Conservation (phyloP, 2,329 filamentous ascomycete species). For the Aspergillus latus region DNA sequence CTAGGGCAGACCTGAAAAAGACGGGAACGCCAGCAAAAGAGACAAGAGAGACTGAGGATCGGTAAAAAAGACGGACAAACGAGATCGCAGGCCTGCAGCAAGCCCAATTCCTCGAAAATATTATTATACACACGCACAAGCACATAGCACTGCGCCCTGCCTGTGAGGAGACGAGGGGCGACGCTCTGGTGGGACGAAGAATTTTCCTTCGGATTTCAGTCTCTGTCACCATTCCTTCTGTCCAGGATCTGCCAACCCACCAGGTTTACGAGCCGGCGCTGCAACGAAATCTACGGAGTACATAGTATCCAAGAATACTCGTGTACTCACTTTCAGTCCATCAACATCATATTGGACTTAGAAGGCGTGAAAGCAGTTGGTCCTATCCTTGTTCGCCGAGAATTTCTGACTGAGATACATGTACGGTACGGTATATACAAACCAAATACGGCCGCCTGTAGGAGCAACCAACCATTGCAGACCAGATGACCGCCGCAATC, state of each 20-base stretch:
- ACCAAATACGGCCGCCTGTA: background rate
- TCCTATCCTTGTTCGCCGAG: background rate
- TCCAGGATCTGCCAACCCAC: background rate
- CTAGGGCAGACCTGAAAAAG: slow-evolving; percentile 25
- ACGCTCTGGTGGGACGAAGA: slow-evolving; percentile 11
- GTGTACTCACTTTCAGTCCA: background rate
- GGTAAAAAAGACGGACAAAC: slow-evolving; percentile 25
- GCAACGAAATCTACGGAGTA: background rate
- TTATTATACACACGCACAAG: slow-evolving; percentile 9
- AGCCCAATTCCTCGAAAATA: background rate
- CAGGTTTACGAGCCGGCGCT: background rate
- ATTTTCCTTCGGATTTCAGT: slow-evolving; percentile 2
- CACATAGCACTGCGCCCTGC: background rate
- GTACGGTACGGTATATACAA: slow-evolving; percentile 16
- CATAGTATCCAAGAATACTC: background rate
- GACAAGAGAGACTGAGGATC: slow-evolving; percentile 5
- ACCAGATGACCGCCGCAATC: slow-evolving; percentile 23
- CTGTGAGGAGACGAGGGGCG: slow-evolving; percentile 11
- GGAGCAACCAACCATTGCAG: slow-evolving; percentile 10
- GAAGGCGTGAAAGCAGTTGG: background rate
- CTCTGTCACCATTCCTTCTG: background rate
- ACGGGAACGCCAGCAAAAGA: slow-evolving; percentile 18
- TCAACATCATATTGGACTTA: background rate
- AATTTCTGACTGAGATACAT: slow-evolving; percentile 6
- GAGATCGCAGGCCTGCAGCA: background rate